Evolutionary conservation across 2,329 filamentous ascomycete species (phyloP), one percentile per base, ranked within the genome.

Genomic region (Penicillium glabrum): DNA sequence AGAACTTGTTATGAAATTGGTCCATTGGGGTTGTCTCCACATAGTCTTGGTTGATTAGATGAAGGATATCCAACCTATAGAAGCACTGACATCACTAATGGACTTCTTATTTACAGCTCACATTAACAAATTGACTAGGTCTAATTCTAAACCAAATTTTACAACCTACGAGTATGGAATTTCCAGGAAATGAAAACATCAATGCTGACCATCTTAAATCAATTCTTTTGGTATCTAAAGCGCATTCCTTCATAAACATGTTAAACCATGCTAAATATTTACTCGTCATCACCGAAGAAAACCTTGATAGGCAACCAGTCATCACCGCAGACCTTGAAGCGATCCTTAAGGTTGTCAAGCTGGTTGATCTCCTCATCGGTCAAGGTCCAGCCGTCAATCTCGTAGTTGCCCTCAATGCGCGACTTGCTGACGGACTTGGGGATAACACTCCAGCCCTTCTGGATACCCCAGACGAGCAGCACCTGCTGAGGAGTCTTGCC

Each of bases 271-370:
- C 31, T 16, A 13, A 21, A 21, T 33, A 14, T 68, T 69, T 85
- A 92, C 79, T 93, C 89, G 68, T 92, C 89, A 67, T 93, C 89
- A 8, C 89, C 89, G 71, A 91, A 91, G 82, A 95, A 95, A 35
- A 93, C 89, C 81, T 87, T 88, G 59, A 89, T 75, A 0, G 89
- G 90, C 53, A 78, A 66, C 87, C 89, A 93, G 27, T 70, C 76
- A 71, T 93, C 91, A 35, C 82, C 83, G 69, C 89, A 95, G 60
- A 91, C 87, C 84, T 92, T 96, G 82, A 93, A 93, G 50, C 91
- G 85, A 59, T 90, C 88, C 68, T 83, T 80, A 53, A 93, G 82
- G 67, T 77, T 82, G 68, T 86, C 85, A 49, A 96, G 80, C 74
- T 83, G 79, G 66, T 83, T 80, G 50, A 93, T 74, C 79, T 96